phyloP scores from a whole-genome alignment of 2,329 filamentous ascomycete species.

The Neofusicoccum laricinum region DNA sequence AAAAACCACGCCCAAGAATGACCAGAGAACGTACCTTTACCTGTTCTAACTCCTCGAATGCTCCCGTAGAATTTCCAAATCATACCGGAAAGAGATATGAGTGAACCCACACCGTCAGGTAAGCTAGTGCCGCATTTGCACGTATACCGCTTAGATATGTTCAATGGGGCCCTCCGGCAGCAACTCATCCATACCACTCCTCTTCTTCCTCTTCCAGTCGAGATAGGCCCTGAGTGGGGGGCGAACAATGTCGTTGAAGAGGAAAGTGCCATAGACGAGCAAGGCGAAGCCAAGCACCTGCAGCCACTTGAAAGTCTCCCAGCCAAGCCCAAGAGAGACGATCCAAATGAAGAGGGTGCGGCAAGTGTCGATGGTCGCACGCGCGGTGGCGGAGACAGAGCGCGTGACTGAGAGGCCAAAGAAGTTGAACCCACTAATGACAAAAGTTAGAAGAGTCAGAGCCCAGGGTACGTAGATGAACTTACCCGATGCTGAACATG shows the following conservation, averaged over 20 bases:
- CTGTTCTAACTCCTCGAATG: background rate
- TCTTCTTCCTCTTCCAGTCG: slow-evolving; percentile 40
- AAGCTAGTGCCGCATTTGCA: background rate
- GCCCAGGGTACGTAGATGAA: background rate
- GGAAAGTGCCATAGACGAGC: slow-evolving; percentile 92
- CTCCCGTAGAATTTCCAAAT: background rate
- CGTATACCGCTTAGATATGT: slow-evolving; percentile 43
- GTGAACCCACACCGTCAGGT: too few relatives aligned
- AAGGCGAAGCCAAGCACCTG: slow-evolving; percentile 86
- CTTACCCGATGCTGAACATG: slow-evolving; percentile 96
- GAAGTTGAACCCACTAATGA: slow-evolving; percentile 86
- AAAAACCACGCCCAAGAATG: background rate
- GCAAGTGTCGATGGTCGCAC: slow-evolving; percentile 96
- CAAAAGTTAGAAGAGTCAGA: background rate
- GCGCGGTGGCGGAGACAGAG: slow-evolving; percentile 83
- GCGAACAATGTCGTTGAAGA: slow-evolving; percentile 92
- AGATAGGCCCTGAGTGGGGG: slow-evolving; percentile 72
- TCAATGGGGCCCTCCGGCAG: slow-evolving; percentile 83
- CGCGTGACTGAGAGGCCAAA: slow-evolving; percentile 93
- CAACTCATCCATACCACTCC: slow-evolving; percentile 46
- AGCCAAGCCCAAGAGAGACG: slow-evolving; percentile 85
- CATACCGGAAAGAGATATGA: background rate
- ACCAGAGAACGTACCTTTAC: background rate
- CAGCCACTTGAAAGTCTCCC: slow-evolving; percentile 97
- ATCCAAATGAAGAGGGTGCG: slow-evolving; percentile 98